Conservation (phyloP, 164 flowering plant species). For the Brasenia schreberi region DNA sequence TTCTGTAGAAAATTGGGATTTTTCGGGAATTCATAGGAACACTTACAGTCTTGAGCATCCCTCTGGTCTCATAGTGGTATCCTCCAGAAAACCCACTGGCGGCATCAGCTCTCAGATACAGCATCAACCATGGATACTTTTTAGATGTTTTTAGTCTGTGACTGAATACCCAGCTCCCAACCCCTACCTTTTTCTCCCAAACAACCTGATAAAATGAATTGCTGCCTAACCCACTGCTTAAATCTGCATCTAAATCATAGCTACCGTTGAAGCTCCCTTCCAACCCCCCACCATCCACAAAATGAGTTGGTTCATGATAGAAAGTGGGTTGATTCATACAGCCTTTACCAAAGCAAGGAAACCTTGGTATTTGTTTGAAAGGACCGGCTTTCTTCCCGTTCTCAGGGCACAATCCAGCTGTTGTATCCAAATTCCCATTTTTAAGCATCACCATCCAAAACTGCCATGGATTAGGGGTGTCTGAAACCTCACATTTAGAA, state of each 20-base stretch:
- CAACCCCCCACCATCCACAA: background rate
- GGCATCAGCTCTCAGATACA: slow-evolving; percentile 81
- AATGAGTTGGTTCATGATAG: slow-evolving; percentile 10
- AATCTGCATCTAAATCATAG: slow-evolving; percentile 8
- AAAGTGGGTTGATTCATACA: slow-evolving; percentile 74
- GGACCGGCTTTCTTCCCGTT: slow-evolving; percentile 47
- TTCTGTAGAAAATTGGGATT: too few relatives aligned
- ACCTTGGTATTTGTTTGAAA: slow-evolving; percentile 21
- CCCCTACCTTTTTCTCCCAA: slow-evolving; percentile 65
- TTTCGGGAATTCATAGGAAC: too few relatives aligned
- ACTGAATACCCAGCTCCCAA: slow-evolving; percentile 49
- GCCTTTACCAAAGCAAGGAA: slow-evolving; percentile 63
- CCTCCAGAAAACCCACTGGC: slow-evolving; percentile 69
- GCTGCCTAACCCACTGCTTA: slow-evolving; percentile 14
- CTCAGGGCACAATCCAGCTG: slow-evolving; percentile 45
- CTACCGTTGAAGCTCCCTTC: slow-evolving; percentile 10
- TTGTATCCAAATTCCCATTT: slow-evolving; percentile 62
- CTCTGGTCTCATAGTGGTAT: slow-evolving; percentile 64
- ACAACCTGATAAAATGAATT: slow-evolving; percentile 44
- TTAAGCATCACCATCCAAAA: slow-evolving; percentile 77
- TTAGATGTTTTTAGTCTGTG: slow-evolving; percentile 56
- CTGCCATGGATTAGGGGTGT: slow-evolving; percentile 18
- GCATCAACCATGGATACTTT: slow-evolving; percentile 82
- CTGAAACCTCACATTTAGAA: slow-evolving; percentile 45
- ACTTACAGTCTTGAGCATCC: slow-evolving; percentile 33